Percentiles rank a stretch among this genome's conserved stretches.
Conservation (phyloP, 768 basidiomycete species). For the Boletus pseudopeckii region DNA sequence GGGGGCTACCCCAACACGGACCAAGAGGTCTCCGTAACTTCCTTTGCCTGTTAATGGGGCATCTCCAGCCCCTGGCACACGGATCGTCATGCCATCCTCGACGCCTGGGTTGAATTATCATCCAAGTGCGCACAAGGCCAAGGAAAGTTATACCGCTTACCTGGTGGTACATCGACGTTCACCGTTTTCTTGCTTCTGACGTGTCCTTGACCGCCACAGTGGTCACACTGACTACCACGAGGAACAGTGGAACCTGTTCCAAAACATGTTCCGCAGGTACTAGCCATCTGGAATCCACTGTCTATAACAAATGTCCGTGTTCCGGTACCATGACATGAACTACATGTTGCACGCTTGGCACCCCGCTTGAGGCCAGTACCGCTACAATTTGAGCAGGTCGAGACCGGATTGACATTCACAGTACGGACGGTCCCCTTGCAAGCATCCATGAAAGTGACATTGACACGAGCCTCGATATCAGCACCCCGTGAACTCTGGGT, state of each 20-base stretch:
- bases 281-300: slow-evolving; percentile 95
- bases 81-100: slow-evolving; percentile 92
- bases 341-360: slow-evolving; percentile 75
- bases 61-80: slow-evolving; percentile 79
- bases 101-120: slow-evolving; percentile 53
- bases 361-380: slow-evolving; percentile 87
- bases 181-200: slow-evolving; percentile 76
- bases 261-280: slow-evolving; percentile 78
- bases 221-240: slow-evolving; percentile 69
- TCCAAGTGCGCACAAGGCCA: background rate
- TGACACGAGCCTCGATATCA: slow-evolving; percentile 76
- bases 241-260: slow-evolving; percentile 83
- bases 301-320: slow-evolving; percentile 86
- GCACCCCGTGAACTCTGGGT: slow-evolving; percentile 55
- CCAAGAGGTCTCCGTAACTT: slow-evolving; percentile 76
- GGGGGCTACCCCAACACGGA: slow-evolving; percentile 78
- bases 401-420: slow-evolving; percentile 75
- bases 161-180: slow-evolving; percentile 81
- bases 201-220: slow-evolving; percentile 85
- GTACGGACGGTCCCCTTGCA: slow-evolving; percentile 82
- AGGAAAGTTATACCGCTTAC: slow-evolving; percentile 42
- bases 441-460: slow-evolving; percentile 88
- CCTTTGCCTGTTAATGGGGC: slow-evolving; percentile 79
- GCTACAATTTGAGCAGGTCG: slow-evolving; percentile 79
- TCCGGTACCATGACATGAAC: slow-evolving; percentile 81